phyloP scores from a whole-genome alignment of 495 filamentous ascomycete species.

The Chlorociboria aeruginascens region DNA sequence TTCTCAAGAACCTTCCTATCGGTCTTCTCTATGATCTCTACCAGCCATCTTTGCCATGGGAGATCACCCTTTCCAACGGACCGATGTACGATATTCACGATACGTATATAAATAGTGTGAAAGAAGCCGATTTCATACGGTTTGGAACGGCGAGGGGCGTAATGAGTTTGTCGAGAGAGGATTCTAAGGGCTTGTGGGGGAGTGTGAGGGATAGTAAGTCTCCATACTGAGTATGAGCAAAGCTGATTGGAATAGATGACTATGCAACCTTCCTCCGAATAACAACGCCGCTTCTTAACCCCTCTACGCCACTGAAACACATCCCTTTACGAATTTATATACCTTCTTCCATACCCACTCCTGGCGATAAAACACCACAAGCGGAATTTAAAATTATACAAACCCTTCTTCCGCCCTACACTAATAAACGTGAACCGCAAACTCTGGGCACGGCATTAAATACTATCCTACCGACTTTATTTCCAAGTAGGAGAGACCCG shows the following conservation, averaged over 20 bases:
- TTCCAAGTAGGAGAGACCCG: constrained; percentile 74
- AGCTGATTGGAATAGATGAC: constrained; percentile 44
- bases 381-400: constrained; percentile 56
- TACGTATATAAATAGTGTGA: constrained; percentile 86
- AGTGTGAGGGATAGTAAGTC: constrained; percentile 64
- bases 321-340: constrained; percentile 83
- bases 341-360: constrained; percentile 48
- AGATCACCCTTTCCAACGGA: constrained; percentile 45
- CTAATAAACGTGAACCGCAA: constrained; percentile 44
- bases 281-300: constrained; percentile 66
- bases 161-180: constrained; percentile 81
- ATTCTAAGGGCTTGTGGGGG: constrained; percentile 80
- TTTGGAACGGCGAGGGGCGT: constrained; percentile 87
- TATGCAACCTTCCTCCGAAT: constrained; percentile 60
- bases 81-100: constrained; percentile 68
- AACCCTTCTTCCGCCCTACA: constrained; percentile 41
- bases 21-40: constrained; percentile 86
- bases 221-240: not conserved
- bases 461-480: constrained; percentile 63
- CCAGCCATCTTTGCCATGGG: constrained; percentile 60
- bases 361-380: constrained; percentile 22
- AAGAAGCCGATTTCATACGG: constrained; percentile 87
- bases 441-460: constrained; percentile 78
- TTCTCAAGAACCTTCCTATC: constrained; percentile 60
- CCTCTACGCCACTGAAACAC: constrained; percentile 61